Conservation (phyloP, 1,284 basidiomycete genomes). For the Heliocybe sulcata region DNA sequence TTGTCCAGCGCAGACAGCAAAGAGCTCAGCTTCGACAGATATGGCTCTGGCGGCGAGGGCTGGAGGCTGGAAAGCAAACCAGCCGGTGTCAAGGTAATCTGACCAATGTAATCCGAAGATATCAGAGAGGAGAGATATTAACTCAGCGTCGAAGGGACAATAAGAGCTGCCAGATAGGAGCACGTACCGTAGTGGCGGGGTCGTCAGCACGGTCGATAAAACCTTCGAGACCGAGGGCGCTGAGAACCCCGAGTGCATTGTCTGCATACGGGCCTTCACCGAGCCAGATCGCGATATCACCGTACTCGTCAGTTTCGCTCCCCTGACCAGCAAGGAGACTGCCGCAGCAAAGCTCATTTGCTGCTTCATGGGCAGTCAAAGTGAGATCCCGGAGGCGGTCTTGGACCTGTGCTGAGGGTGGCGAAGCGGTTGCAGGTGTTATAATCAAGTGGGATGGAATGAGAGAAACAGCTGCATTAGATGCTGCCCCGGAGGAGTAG, state of each 20-base stretch:
- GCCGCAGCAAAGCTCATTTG: conserved; percentile 32
- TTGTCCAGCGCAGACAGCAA: not conserved
- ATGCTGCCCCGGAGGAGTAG: not conserved
- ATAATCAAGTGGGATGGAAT: conserved; percentile 7
- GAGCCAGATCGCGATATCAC: conserved; percentile 45
- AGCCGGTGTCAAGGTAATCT: not conserved
- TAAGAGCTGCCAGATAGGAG: not conserved
- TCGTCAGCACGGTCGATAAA: not conserved
- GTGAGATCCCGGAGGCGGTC: conserved; percentile 24
- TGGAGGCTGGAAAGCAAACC: not conserved
- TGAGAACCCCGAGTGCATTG: conserved; percentile 15
- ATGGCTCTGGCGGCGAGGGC: not conserved
- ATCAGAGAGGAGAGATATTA: not conserved
- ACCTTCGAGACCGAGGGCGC: conserved; percentile 13
- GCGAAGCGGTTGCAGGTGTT: conserved; percentile 3
- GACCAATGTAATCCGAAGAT: not conserved
- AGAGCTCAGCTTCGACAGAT: not conserved
- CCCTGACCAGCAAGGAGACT: conserved; percentile 45
- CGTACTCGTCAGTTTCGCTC: conserved; percentile 49
- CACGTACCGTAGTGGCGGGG: not conserved
- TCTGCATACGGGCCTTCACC: conserved; percentile 26
- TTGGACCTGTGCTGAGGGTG: conserved; percentile 9
- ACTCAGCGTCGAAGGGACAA: not conserved
- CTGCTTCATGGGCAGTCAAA: conserved; percentile 27
- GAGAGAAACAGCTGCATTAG: conserved; percentile 8